Conservation (phyloP, 257 asterid genomes). For the Euphrasia confusa region DNA sequence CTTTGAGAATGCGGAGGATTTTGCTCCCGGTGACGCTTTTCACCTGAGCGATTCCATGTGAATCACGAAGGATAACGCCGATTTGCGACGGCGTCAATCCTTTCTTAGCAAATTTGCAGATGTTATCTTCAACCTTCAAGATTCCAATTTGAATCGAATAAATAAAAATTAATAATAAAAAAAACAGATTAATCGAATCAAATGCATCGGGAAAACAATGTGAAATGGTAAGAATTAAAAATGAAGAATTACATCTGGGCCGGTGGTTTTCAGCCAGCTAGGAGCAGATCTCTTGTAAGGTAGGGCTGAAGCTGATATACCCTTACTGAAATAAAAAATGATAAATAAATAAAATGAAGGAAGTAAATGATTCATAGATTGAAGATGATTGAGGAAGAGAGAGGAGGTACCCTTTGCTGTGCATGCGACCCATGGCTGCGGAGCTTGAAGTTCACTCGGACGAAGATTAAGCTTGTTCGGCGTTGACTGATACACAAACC, state of each 20-base stretch:
- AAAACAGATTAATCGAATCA: not conserved
- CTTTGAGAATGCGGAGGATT: constrained; percentile 60
- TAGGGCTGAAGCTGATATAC: constrained; percentile 78
- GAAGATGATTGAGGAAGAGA: not conserved
- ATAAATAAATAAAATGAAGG: not conserved
- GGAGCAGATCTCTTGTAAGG: constrained; percentile 91
- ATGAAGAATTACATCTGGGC: constrained; percentile 40
- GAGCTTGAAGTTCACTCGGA: too few relatives aligned
- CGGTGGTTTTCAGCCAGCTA: constrained; percentile 68
- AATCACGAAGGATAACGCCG: constrained; percentile 74
- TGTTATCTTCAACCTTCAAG: constrained; percentile 54
- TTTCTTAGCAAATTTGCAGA: constrained; percentile 65
- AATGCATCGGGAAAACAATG: not conserved
- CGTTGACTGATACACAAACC: too few relatives aligned
- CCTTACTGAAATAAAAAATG: constrained; percentile 50
- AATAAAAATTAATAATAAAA: not conserved
- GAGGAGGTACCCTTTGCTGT: constrained; percentile 67
- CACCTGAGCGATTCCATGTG: constrained; percentile 70
- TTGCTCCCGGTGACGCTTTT: constrained; percentile 66
- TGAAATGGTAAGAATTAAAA: not conserved
- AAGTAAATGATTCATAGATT: not conserved
- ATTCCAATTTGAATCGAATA: not conserved
- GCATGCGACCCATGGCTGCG: constrained; percentile 83
- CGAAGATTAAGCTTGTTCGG: too few relatives aligned
- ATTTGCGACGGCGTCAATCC: constrained; percentile 67